Base-by-base conservation (phyloP, 176 grass and related monocot species). In the Oryza glaberrima region DNA sequence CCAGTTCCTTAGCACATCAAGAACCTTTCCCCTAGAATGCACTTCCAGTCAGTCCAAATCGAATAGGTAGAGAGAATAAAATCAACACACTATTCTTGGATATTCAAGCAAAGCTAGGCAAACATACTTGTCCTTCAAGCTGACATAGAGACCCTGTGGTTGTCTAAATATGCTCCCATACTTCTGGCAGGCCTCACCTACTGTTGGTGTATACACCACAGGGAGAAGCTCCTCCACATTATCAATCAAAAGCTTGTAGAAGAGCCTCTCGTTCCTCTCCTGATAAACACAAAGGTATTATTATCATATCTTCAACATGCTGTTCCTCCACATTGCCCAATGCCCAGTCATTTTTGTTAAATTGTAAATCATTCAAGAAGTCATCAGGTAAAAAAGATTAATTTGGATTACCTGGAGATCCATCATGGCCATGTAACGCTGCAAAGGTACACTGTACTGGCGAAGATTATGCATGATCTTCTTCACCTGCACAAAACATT, bases 151-250 rank as follows among this genome's bases (percentile, higher is more conserved):
- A 77, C 97, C 97, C 86, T 99, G 97, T 23, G 97, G 97, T 13
- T 65, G 86, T 74, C 88, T 77, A 73, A 96, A 96, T 70, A 99
- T 99, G 87, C 83, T 96, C 12, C 97, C 97, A 88, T 99, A 99
- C 60, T 99, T 99, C 88, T 99, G 94, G 88, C 97, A 99, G n/a
- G 97, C 97, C 82, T 99, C 97, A 25, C 97, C 97, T 14, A 99
- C 97, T 70, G 94, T 96, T 36, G 97, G 97, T 72, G 97, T 99
- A 84, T 99, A 99, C 60, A 99, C 94, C 75, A 92, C 90, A 41
- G 97, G 97, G 67, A 99, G 90, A 67, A 99, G 78, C 78, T 99
- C 97, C 90, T 92, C 97, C 69, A 99, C 97, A 82, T 99, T 96
- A 90, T 99, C 94, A 66, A 99, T 96, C 75, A 99, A 77, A 84